Conservation (phyloP, 1,284 basidiomycete genomes). For the Ustilago curta region DNA sequence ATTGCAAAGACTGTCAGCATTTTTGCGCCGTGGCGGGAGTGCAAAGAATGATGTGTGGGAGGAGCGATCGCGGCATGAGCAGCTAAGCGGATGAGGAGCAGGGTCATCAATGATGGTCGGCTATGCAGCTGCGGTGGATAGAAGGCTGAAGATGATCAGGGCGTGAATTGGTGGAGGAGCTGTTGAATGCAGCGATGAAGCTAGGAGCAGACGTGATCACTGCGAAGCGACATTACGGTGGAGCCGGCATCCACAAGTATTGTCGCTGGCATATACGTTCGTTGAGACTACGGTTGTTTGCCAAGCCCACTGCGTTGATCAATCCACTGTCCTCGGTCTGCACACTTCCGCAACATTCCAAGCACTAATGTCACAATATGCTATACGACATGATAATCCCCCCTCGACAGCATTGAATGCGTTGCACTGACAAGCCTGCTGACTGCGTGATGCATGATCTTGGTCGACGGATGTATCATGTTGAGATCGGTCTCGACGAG, state of each 20-base stretch:
- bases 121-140: neutral
- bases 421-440: neutral
- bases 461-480: too few species aligned
- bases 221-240: too few species aligned
- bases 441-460: too few species aligned
- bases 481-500: too few species aligned
- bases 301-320: too few species aligned
- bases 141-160: neutral
- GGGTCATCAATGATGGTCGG: slow-evolving; percentile 3
- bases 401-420: neutral
- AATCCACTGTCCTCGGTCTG: too few species aligned
- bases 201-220: too few species aligned
- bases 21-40: neutral
- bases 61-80: slow-evolving; percentile 16
- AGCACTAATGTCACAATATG: neutral
- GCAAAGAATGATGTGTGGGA: neutral
- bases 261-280: too few species aligned
- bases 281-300: too few species aligned
- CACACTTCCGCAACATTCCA: neutral
- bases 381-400: neutral
- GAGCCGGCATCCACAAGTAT: too few species aligned
- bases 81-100: neutral
- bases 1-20: slow-evolving; percentile 15
- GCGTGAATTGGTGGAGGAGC: neutral
- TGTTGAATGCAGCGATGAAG: neutral